A percentile compares a stretch with the other conserved stretches of the same genome.
These are phyloP conservation scores for Glycine tomentella DNA, from an alignment of 306 rosid genomes.

Conservation along the genomic window DNA sequence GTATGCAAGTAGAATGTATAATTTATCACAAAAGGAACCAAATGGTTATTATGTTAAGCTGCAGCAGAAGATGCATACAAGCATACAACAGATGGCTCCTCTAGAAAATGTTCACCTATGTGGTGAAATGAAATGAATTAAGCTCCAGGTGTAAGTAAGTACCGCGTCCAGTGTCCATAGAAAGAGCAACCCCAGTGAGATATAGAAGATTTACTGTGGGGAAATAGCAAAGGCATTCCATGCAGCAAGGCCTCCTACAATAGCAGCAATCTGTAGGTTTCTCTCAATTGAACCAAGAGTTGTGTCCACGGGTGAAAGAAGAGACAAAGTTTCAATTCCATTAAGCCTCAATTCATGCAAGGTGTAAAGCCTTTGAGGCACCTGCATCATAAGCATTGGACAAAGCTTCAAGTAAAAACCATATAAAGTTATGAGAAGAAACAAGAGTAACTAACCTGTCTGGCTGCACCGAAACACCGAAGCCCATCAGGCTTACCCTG, in stretches of 20 bases:
- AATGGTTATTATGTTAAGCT: no score
- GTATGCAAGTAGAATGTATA: no score
- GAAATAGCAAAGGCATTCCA: conserved; percentile 69
- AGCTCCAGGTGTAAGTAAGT: conserved; percentile 16
- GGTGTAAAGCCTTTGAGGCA: conserved; percentile 92
- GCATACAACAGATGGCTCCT: no score
- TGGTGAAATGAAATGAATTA: no score
- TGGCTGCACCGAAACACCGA: no score
- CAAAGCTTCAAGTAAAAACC: no score
- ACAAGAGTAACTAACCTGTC: no score
- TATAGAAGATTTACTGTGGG: conserved; percentile 65
- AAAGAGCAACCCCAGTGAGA: conserved; percentile 69
- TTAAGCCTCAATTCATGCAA: no score
- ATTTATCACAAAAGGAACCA: no score
- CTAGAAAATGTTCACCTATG: no score
- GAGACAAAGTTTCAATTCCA: conserved; percentile 70
- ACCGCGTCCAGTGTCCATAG: conserved; percentile 85
- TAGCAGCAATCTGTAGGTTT: conserved; percentile 73
- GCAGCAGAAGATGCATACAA: no score
- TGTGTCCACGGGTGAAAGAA: conserved; percentile 80
- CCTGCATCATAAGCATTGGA: conserved; percentile 48
- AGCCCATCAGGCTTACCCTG: conserved; percentile 78
- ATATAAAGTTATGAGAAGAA: conserved; percentile 32
- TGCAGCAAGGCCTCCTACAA: conserved; percentile 68
- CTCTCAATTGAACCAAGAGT: conserved; percentile 91